These are phyloP conservation scores for Candida ponderosae DNA, from an alignment of 805 yeast genomes.

Conservation along the genomic window DNA sequence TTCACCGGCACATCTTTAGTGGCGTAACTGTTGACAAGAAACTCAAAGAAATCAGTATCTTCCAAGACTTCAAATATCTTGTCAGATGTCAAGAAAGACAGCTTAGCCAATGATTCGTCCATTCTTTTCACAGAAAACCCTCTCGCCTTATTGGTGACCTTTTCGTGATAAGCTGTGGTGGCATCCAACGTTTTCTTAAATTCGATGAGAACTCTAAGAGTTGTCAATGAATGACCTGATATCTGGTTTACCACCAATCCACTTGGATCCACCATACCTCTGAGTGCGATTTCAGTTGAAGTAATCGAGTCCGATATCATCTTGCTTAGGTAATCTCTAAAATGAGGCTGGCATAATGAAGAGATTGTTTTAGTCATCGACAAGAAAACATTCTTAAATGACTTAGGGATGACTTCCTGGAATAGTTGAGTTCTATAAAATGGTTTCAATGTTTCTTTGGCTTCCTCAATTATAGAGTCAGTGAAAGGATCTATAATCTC, in stretches of 20 bases:
- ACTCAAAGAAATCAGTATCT: slow-evolving; percentile 44
- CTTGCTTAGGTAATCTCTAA: slow-evolving; percentile 17
- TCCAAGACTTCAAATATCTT: slow-evolving; percentile 27
- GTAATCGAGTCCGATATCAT: slow-evolving; percentile 50
- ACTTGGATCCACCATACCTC: slow-evolving; percentile 37
- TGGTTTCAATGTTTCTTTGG: slow-evolving; percentile 3
- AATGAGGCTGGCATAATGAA: slow-evolving; percentile 23
- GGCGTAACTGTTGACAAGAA: slow-evolving; percentile 42
- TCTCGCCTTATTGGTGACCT: neutral
- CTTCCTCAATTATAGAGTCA: slow-evolving; percentile 7
- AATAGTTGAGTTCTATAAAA: slow-evolving; percentile 4
- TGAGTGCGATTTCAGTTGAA: slow-evolving; percentile 54
- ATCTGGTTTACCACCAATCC: slow-evolving; percentile 47
- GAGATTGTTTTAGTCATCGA: slow-evolving; percentile 16
- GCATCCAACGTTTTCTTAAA: slow-evolving; percentile 15
- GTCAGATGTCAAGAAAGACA: slow-evolving; percentile 26
- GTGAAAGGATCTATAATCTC: slow-evolving; percentile 1
- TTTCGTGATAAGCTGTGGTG: slow-evolving; percentile 2
- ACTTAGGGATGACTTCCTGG: slow-evolving; percentile 1
- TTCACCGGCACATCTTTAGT: slow-evolving; percentile 38
- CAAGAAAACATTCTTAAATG: slow-evolving; percentile 4
- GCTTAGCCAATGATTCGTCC: slow-evolving; percentile 22
- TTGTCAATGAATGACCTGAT: slow-evolving; percentile 52
- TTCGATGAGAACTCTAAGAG: slow-evolving; percentile 44
- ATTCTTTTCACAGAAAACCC: slow-evolving; percentile 8